phyloP scores from a whole-genome alignment of 257 asterid species.

The Petrea volubilis region DNA sequence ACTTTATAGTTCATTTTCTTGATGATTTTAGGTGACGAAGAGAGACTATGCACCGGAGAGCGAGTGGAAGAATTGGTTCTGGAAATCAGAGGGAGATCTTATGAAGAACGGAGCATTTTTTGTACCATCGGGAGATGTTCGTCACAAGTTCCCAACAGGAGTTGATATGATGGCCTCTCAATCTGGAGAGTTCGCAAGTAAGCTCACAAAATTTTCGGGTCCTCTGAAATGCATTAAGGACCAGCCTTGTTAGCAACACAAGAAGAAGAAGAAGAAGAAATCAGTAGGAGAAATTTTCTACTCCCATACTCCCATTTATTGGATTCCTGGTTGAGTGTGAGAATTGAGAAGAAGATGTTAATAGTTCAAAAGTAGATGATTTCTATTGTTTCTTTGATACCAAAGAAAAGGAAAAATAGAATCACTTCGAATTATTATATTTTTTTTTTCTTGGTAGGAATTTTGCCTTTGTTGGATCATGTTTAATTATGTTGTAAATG shows the following conservation, averaged over 20 bases:
- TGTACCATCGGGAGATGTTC: conserved; percentile 58
- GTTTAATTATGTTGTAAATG: too few relatives aligned
- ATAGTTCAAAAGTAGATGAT: background rate
- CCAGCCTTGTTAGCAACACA: conserved; percentile 22
- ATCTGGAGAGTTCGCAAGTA: conserved; percentile 43
- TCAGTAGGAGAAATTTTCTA: background rate
- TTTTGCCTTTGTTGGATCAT: background rate
- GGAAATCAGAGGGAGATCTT: conserved; percentile 80
- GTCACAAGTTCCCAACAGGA: conserved; percentile 34
- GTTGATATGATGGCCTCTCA: conserved; percentile 42
- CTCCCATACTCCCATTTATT: background rate
- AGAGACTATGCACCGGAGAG: conserved; percentile 57
- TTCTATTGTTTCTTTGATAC: background rate
- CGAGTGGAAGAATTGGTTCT: conserved; percentile 73
- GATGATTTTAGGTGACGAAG: conserved; percentile 60
- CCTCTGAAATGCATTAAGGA: conserved; percentile 41
- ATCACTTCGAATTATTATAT: background rate
- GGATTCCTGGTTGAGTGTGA: background rate
- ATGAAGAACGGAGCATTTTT: conserved; percentile 78
- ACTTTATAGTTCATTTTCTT: too few relatives aligned
- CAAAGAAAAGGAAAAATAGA: background rate
- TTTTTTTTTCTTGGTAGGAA: background rate
- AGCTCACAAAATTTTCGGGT: conserved; percentile 56
- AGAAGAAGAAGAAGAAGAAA: background rate
- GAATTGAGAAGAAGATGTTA: background rate